Base-by-base conservation (phyloP, 2,329 filamentous ascomycete species). In the Fusarium sambucinum region DNA sequence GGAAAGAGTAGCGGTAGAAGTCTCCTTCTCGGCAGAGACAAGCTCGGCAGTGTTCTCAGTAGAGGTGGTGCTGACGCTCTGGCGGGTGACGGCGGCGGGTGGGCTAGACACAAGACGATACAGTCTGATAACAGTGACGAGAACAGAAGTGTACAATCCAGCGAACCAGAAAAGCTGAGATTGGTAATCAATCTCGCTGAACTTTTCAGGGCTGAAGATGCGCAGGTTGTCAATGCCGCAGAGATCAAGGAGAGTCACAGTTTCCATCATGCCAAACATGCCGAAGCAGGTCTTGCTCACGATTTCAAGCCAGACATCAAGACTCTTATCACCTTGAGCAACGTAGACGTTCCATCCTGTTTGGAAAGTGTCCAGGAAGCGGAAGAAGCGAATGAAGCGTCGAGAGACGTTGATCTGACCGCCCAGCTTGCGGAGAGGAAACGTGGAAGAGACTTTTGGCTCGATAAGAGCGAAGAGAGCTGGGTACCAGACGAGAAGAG, bases 81-180 rank as follows among this genome's bases (percentile, higher is more conserved):
- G 73, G 1, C 75, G 75, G 1, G 72, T 55, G 55, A 69, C 67
- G 10, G 81, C 77, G 11, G 80, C 77, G 4, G 81, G 77, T 19
- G 76, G 75, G 25, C 77, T 75, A 8, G 77, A 77, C 30, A 79
- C 62, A 14, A 81, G 63, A 44, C 75, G 76, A n/a, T 79, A 59
- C 38, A 87, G 74, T 63, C 81, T 77, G 62, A 86, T 68, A 32
- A 82, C 30, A 3, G 81, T 79, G 25, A 81, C 72, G 4, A 84
- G 41, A 0, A 87, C 78, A 1, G 84, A 86, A 59, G 85, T 84
- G 13, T 79, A 79, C 23, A 93, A 79, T 0, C 85, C 85, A 38
- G 89, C 86, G 66, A 92, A 86, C 91, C 91, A 94, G 77, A 91
- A 89, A 53, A 87, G 85, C 78, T 91, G 87, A 1, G 86, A 87